These are phyloP conservation scores for Lomentospora prolificans DNA, from an alignment of 2,329 filamentous ascomycete species.

Conservation along the genomic window DNA sequence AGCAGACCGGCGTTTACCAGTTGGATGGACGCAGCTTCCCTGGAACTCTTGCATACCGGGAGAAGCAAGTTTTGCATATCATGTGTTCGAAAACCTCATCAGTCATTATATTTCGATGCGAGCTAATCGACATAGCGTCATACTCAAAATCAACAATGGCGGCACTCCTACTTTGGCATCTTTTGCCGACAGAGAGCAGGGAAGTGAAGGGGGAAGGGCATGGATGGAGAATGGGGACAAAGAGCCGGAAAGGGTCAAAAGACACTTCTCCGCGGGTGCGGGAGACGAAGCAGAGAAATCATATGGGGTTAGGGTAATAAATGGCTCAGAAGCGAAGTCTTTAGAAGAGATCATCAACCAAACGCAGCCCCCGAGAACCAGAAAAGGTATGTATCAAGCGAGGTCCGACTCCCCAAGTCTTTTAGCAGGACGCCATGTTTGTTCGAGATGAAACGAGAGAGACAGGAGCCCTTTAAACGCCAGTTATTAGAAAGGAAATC, in stretches of 20 bases:
- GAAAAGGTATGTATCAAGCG: slow-evolving; percentile 11
- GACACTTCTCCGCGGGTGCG: background rate
- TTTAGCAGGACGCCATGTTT: slow-evolving; percentile 10
- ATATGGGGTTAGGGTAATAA: slow-evolving; percentile 11
- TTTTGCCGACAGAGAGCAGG: background rate
- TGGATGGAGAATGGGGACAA: background rate
- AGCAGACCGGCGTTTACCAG: too few species aligned
- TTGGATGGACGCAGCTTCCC: too few species aligned
- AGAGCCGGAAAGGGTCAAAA: background rate
- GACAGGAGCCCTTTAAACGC: slow-evolving; percentile 7
- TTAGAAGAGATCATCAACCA: background rate
- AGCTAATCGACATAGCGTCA: slow-evolving; percentile 6
- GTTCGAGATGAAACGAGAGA: slow-evolving; percentile 7
- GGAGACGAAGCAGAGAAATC: slow-evolving; percentile 6
- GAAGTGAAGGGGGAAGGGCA: background rate
- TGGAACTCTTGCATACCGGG: too few species aligned
- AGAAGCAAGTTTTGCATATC: too few species aligned
- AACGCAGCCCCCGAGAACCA: slow-evolving; percentile 14
- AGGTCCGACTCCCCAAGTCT: slow-evolving; percentile 12
- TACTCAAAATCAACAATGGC: slow-evolving; percentile 15
- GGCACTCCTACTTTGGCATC: slow-evolving; percentile 11
- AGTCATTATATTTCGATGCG: background rate
- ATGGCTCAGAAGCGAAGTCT: slow-evolving; percentile 8
- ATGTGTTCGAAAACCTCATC: slow-evolving; percentile 12
- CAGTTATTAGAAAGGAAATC: slow-evolving; percentile 9